A percentile compares a stretch with the other conserved stretches of the same genome.
Evolutionary conservation across 768 basidiomycete genomes (phyloP).

Genomic region (Psilocybe sp.): DNA sequence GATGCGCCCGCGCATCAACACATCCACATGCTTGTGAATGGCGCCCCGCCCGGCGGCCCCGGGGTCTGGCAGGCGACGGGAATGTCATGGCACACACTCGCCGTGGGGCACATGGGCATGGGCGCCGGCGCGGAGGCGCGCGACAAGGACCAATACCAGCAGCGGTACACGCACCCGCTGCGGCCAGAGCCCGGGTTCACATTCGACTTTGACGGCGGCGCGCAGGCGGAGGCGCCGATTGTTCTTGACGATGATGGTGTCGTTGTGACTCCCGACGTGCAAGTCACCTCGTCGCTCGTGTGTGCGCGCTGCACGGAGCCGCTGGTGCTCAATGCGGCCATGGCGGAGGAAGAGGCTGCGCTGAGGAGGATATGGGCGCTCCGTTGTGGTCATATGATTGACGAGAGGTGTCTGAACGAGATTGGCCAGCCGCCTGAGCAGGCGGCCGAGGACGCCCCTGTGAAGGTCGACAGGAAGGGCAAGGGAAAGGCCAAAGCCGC

Average conservation of each 20-base stretch:
- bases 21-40: conserved; percentile 7
- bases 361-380: conserved; percentile 63
- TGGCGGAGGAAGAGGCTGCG: conserved; percentile 42
- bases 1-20: background rate
- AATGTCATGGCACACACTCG: background rate
- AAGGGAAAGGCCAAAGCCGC: conserved; percentile 36
- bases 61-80: background rate
- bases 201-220: conserved; percentile 52
- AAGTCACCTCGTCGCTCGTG: conserved; percentile 46
- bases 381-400: conserved; percentile 75
- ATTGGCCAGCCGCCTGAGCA: conserved; percentile 44
- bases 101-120: background rate
- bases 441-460: conserved; percentile 7
- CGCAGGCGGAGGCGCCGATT: conserved; percentile 37
- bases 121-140: conserved; percentile 3
- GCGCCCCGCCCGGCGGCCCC: background rate
- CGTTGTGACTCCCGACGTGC: conserved; percentile 5
- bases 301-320: conserved; percentile 70
- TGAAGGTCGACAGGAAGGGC: conserved; percentile 35
- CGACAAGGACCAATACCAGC: conserved; percentile 44
- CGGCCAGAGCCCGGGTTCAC: conserved; percentile 61
- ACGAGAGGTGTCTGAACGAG: conserved; percentile 68
- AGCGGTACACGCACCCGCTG: conserved; percentile 63
- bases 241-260: conserved; percentile 46
- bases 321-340: conserved; percentile 50